A percentile compares a stretch with the other conserved stretches of the same genome.
Evolutionary conservation across 768 basidiomycete genomes (phyloP).

Genomic region (Peribolospora baueri): DNA sequence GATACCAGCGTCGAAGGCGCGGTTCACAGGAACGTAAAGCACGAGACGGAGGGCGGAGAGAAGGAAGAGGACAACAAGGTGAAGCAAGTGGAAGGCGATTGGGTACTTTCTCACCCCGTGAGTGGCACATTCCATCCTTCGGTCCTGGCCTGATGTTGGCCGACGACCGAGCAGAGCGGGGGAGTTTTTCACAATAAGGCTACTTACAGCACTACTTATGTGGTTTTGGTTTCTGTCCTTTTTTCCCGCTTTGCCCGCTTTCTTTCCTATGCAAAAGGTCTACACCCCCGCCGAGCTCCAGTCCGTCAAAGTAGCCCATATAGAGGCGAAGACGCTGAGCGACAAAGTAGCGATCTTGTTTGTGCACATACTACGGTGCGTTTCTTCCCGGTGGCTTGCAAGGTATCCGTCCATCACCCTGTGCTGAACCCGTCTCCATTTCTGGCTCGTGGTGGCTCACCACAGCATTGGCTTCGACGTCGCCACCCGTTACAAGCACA

Average conservation of each 20-base stretch:
- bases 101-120: no score
- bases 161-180: no score
- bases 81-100: no score
- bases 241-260: neutral
- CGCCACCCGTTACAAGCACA: conserved; percentile 63
- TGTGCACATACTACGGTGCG: conserved; percentile 25
- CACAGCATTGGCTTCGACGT: conserved; percentile 49
- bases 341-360: conserved; percentile 50
- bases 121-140: no score
- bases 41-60: no score
- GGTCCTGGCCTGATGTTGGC: no score
- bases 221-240: neutral
- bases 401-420: neutral
- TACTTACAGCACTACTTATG: no score
- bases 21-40: no score
- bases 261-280: neutral
- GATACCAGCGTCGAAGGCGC: no score
- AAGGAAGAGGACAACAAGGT: no score
- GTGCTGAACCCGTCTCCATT: neutral
- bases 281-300: conserved; percentile 7
- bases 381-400: conserved; percentile 2
- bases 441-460: neutral
- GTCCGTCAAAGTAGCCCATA: conserved; percentile 40
- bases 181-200: no score
- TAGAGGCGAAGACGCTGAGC: conserved; percentile 34